Base-by-base conservation (phyloP, 495 filamentous ascomycete species). In the Talaromyces wortmannii region DNA sequence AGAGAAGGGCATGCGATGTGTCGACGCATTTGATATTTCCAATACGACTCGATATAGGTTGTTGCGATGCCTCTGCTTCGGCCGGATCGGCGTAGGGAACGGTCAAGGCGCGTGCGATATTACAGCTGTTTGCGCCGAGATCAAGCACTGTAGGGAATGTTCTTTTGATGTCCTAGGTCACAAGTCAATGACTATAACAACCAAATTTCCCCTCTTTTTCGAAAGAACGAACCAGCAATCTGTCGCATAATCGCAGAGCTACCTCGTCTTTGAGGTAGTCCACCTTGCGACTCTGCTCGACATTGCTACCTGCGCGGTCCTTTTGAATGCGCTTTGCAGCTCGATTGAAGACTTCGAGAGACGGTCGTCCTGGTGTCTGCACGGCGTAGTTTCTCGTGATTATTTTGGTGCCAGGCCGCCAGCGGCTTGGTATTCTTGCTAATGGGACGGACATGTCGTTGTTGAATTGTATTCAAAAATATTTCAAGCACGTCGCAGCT, bases 181-280 rank as follows among this genome's bases (percentile, higher is more conserved):
- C n/a, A n/a, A n/a, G n/a, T n/a, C n/a, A n/a, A n/a, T n/a, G n/a
- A n/a, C n/a, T n/a, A n/a, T n/a, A n/a, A n/a, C n/a, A n/a, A n/a
- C n/a, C n/a, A n/a, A n/a, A n/a, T n/a, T n/a, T n/a, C n/a, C n/a
- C n/a, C 18, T 17, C 4, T 23, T 2, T 48, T 36, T 15, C 11
- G 2, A 7, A 50, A 49, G 17, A 31, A 31, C 13, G n/a, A 44
- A 16, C 91, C 61, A 96, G 72, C 45, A 99, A 76, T 23, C 95
- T 82, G 59, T 97, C 94, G 62, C 86, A 91, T 31, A 99, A 77
- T 47, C 95, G 82, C 43, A 74, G 74, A 30, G 95, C 92, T 0
- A 96, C 86, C 67, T 97, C 94, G 68, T 97, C 90, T 63, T 90
- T 88, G 50, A 99, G 72, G 67, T 97, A 97, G 69, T 97, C 95